Evolutionary conservation across 1,284 basidiomycete genomes (phyloP), one percentile per base, ranked within the genome.

Genomic region (Ustilago nuda): DNA sequence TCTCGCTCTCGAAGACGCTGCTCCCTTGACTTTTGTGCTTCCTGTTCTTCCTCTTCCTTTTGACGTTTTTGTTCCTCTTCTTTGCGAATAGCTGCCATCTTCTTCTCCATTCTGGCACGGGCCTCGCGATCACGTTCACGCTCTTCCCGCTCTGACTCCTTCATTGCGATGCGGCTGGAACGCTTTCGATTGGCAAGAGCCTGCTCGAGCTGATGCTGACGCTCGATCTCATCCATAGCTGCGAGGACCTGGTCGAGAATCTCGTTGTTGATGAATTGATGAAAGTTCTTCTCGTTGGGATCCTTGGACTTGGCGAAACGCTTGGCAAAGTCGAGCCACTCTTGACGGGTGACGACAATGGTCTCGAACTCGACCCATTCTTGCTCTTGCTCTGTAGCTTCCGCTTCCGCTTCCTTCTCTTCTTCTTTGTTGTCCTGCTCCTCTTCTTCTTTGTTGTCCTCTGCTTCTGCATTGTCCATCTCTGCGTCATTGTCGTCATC

Each of bases 151-250:
- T 88, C 88, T 5, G 87, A 85, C 76, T 89, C 89, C 33, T 87
- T 85, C 51, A 87, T 85, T 0, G 93, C 92, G 66, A 95, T 90
- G 39, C 94, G 92, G 50, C 92, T 92, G 2, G 93, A 94, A 33
- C 93, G 90, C 85, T 95, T 95, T 65, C 93, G 90, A 69, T 91
- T 91, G 30, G 90, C 89, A 13, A 93, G 87, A 4, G 92, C 91
- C 62, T 86, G 83, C 66, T 89, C 87, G 58, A 92, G 89, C 74
- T 92, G 91, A 53, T 91, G 67, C 70, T 55, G 88, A 89, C 56
- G 71, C 48, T 85, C 78, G 66, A 71, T 68, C 68, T 80, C 76
- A 88, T 89, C 12, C 88, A 88, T 81, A 6, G 83, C 86, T 23
- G 89, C 86, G 37, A 88, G 84, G 35, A 95, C 89, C 32, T 86